phyloP scores from a whole-genome alignment of 2,329 filamentous ascomycete species.

The Ophiostoma pallidulum region DNA sequence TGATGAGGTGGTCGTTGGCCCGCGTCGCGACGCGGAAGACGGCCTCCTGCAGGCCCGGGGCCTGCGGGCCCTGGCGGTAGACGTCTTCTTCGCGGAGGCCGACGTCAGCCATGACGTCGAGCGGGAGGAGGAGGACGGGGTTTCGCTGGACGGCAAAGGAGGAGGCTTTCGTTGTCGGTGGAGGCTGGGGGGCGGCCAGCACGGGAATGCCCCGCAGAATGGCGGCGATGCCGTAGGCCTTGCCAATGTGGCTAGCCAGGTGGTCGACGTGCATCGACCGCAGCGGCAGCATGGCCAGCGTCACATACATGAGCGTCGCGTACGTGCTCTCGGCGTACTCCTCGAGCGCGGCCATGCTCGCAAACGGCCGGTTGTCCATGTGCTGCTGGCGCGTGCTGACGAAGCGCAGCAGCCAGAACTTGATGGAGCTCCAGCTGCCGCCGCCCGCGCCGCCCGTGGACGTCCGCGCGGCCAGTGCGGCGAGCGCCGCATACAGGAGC shows the following conservation, averaged over 20 bases:
- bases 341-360: slow-evolving; percentile 64
- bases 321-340: slow-evolving; percentile 93
- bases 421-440: slow-evolving; percentile 37
- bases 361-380: slow-evolving; percentile 74
- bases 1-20: slow-evolving; percentile 92
- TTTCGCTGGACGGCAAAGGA: slow-evolving; percentile 28
- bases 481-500: slow-evolving; percentile 64
- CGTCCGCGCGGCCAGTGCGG: slow-evolving; percentile 43
- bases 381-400: slow-evolving; percentile 74
- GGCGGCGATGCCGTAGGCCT: slow-evolving; percentile 80
- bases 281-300: slow-evolving; percentile 68
- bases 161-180: slow-evolving; percentile 31
- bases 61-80: slow-evolving; percentile 67
- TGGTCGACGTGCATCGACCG: slow-evolving; percentile 82
- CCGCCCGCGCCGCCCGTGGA: slow-evolving; percentile 23
- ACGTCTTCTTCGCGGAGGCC: slow-evolving; percentile 84
- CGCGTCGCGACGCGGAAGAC: slow-evolving; percentile 87
- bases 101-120: slow-evolving; percentile 80
- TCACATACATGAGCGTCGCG: slow-evolving; percentile 83
- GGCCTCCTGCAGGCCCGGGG: slow-evolving; percentile 74
- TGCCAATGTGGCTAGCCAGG: slow-evolving; percentile 88
- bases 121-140: slow-evolving; percentile 62
- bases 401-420: slow-evolving; percentile 67
- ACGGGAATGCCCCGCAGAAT: slow-evolving; percentile 81
- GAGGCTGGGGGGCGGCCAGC: slow-evolving; percentile 66